Percentiles rank a stretch among this genome's conserved stretches.
These are phyloP conservation scores for Rubus idaeus DNA, from an alignment of 306 rosid genomes.

Conservation along the genomic window DNA sequence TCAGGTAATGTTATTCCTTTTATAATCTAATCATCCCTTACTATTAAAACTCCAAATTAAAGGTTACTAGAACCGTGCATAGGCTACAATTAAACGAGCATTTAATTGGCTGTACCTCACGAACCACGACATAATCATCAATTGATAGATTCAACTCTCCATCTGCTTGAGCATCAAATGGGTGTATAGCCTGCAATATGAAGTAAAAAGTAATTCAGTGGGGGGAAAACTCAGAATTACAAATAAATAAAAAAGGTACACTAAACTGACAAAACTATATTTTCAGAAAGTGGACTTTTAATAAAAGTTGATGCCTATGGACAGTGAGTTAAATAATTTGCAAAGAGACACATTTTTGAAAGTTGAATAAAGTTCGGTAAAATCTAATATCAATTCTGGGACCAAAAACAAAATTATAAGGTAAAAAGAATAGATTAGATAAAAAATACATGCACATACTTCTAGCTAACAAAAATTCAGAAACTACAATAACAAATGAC, in stretches of 20 bases:
- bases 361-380: not conserved
- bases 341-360: not conserved
- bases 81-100: not conserved
- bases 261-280: not conserved
- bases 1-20: not conserved
- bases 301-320: not conserved
- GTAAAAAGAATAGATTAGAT: not conserved
- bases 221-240: not conserved
- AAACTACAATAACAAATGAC: not conserved
- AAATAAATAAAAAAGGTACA: not conserved
- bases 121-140: constrained; percentile 76
- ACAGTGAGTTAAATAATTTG: not conserved
- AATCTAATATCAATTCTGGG: not conserved
- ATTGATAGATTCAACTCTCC: constrained; percentile 78
- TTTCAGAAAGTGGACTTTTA: not conserved
- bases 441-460: not conserved
- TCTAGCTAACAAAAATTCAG: not conserved
- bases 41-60: not conserved
- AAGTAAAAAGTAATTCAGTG: not conserved
- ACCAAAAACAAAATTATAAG: not conserved
- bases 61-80: not conserved
- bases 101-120: constrained; percentile 46
- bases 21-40: not conserved
- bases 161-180: constrained; percentile 86
- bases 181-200: constrained; percentile 68